Conservation (phyloP, 2,329 filamentous ascomycete genomes). For the Aureobasidium lini region DNA sequence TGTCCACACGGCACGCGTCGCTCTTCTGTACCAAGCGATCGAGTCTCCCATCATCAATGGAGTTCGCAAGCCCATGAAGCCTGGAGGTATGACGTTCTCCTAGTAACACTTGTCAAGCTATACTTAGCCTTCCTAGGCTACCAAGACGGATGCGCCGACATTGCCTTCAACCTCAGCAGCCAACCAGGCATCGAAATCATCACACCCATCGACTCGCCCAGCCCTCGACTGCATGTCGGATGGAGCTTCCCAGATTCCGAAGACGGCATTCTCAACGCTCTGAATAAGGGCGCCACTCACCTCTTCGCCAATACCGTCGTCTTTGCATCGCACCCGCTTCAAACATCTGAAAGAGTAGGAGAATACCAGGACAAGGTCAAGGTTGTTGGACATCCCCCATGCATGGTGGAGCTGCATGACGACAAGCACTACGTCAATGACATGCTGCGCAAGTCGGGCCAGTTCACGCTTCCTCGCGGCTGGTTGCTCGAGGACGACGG, state of each 20-base stretch:
- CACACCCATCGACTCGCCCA: constrained; percentile 25
- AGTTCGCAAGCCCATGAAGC: constrained; percentile 43
- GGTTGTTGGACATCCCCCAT: constrained; percentile 41
- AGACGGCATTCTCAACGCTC: constrained; percentile 34
- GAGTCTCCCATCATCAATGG: constrained; percentile 42
- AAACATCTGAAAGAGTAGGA: constrained; percentile 32
- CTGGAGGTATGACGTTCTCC: constrained; percentile 30
- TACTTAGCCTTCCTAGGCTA: constrained; percentile 37
- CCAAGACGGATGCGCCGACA: constrained; percentile 43
- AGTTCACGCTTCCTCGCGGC: constrained; percentile 33
- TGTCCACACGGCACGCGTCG: constrained; percentile 26
- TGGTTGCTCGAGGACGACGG: constrained; percentile 8
- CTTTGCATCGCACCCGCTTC: constrained; percentile 42
- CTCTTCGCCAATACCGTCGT: constrained; percentile 47
- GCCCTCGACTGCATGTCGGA: constrained; percentile 22
- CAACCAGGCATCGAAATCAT: constrained; percentile 27
- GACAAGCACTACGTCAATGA: constrained; percentile 45
- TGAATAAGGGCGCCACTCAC: constrained; percentile 34
- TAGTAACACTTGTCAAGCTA: not conserved
- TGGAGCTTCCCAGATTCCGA: constrained; percentile 42
- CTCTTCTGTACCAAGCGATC: constrained; percentile 42
- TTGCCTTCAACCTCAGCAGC: constrained; percentile 35
- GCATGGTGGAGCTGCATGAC: constrained; percentile 42
- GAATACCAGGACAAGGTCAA: constrained; percentile 26
- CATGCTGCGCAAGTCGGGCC: constrained; percentile 30